Conservation (phyloP, 108 stramenopile genomes). For the Cyclotella choctawhatcheeana region DNA sequence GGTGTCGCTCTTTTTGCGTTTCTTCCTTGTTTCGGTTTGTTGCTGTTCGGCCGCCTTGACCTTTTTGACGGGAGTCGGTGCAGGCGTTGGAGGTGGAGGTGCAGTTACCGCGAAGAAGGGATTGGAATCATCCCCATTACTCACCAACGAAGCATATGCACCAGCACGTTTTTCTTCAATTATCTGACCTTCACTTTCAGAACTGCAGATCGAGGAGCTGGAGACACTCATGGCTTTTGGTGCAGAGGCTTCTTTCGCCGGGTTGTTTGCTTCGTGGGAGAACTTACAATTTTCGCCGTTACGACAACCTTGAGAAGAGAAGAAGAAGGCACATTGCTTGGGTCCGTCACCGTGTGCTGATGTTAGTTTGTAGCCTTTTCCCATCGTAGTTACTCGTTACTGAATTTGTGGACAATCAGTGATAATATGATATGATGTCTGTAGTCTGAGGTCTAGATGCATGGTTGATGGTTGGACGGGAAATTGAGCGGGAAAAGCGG, state of each 20-base stretch:
- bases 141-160: slow-evolving; percentile 47
- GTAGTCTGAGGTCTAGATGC: not conserved
- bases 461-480: too few species aligned
- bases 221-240: slow-evolving; percentile 21
- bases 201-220: slow-evolving; percentile 67
- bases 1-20: slow-evolving; percentile 38
- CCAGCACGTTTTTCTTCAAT: slow-evolving; percentile 37
- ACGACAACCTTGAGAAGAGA: slow-evolving; percentile 74
- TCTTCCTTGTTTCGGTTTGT: slow-evolving; percentile 47
- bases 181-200: slow-evolving; percentile 68
- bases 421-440: too few species aligned
- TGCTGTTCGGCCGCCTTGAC: slow-evolving; percentile 21
- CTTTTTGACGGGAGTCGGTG: slow-evolving; percentile 16
- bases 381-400: slow-evolving; percentile 32
- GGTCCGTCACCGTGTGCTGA: slow-evolving; percentile 51
- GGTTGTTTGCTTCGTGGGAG: slow-evolving; percentile 53
- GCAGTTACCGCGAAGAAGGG: slow-evolving; percentile 1
- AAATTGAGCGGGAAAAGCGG: too few species aligned
- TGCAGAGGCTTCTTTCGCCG: too few species aligned
- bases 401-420: not conserved
- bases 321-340: slow-evolving; percentile 77
- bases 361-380: slow-evolving; percentile 73
- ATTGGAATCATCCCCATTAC: slow-evolving; percentile 4
- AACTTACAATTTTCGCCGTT: slow-evolving; percentile 88
- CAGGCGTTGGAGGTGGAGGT: slow-evolving; percentile 3